These are phyloP conservation scores for Coemansia asiatica DNA, from an alignment of 192 early-diverging fungal genomes.

Conservation along the genomic window DNA sequence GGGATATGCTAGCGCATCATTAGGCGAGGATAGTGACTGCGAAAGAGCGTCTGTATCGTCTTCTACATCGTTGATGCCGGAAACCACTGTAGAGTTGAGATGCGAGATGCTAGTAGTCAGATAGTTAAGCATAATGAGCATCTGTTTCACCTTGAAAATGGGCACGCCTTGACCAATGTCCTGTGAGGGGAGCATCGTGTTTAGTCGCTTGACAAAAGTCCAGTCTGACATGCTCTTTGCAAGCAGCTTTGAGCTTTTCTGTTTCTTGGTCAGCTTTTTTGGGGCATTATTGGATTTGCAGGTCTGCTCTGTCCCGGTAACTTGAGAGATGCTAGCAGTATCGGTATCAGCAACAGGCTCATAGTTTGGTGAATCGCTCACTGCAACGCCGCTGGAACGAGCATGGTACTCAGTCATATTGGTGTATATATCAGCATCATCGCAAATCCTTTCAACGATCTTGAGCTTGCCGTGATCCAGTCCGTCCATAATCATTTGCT, in stretches of 20 bases:
- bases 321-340: no score
- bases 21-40: neutral
- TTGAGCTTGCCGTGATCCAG: conserved; percentile 43
- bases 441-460: conserved; percentile 26
- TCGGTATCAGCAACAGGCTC: neutral
- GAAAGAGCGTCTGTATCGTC: neutral
- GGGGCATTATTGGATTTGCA: no score
- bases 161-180: conserved; percentile 26
- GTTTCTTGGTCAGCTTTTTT: neutral
- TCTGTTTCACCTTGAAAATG: conserved; percentile 26
- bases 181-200: conserved; percentile 13
- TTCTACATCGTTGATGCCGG: neutral
- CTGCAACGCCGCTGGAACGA: neutral
- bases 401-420: conserved; percentile 33
- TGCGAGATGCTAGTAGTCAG: conserved; percentile 4
- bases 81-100: neutral
- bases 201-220: conserved; percentile 24
- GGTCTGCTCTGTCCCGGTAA: neutral
- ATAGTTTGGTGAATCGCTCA: neutral
- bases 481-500: conserved; percentile 33
- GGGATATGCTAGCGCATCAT: conserved; percentile 12
- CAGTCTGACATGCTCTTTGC: conserved; percentile 16
- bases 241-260: neutral
- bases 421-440: conserved; percentile 31
- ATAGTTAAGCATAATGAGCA: conserved; percentile 26